Evolutionary conservation across 768 basidiomycete genomes (phyloP), one percentile per base, ranked within the genome.

Genomic region (Macrolepiota fuliginosa): DNA sequence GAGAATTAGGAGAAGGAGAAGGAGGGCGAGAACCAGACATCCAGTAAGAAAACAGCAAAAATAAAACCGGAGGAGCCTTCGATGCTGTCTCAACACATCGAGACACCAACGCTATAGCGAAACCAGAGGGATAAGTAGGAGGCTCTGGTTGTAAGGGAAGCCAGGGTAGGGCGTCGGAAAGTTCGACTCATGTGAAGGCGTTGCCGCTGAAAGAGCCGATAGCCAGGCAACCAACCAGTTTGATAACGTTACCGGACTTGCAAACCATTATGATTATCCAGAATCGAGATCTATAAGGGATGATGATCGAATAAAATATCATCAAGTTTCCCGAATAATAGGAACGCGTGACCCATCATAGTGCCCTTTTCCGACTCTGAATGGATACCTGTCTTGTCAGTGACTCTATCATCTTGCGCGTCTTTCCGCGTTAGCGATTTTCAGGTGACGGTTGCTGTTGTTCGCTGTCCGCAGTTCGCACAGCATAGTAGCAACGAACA

Each of bases 1-100:
- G 70, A 65, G 64, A 71, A 79, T 76, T 79, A 77, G 73, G 74
- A 62, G 71, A 76, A 64, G 79, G 76, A 63, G 77, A 78, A 71
- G 74, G 69, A 65, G 80, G 79, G 72, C 75, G 77, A 61, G 79
- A 80, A 67, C 74, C 73, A 71, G 81, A 80, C 82, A 83, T 83
- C 69, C 80, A 80, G 73, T 66, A 67, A 61, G 68, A 67, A 69
- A 64, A 70, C 65, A 65, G 71, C 74, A 74, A 58, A 70, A 73
- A 73, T 73, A 67, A 70, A 70, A 68, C 69, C 67, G 67, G 64
- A 68, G 64, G 73, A 22, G 69, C 71, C 76, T 68, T 69, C 69
- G 70, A 77, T 74, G 74, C 71, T 73, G 71, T 68, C 73, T 79
- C 78, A 77, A 72, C 69, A 71, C 80, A 81, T 82, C 72, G 68